Percentiles rank a stretch among this genome's conserved stretches.
These are phyloP conservation scores for Linderniella brevidens DNA, from an alignment of 257 asterid species.

Conservation along the genomic window DNA sequence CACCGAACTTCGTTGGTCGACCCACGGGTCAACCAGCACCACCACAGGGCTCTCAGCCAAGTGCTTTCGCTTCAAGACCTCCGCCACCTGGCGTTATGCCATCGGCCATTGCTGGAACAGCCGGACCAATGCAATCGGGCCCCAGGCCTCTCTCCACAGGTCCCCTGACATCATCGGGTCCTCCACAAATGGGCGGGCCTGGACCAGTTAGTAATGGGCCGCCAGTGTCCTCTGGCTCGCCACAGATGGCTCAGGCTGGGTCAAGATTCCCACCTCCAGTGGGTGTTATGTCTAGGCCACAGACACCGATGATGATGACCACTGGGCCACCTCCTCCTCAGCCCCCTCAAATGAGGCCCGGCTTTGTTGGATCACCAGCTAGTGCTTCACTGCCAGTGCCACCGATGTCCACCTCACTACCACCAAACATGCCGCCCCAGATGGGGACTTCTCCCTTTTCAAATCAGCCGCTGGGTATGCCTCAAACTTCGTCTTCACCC, in stretches of 20 bases:
- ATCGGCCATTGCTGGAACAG: constrained; percentile 32
- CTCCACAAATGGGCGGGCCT: constrained; percentile 21
- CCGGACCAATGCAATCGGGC: constrained; percentile 27
- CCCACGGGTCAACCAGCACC: constrained; percentile 41
- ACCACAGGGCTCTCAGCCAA: constrained; percentile 53
- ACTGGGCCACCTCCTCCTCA: constrained; percentile 37
- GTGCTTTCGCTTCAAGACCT: constrained; percentile 59
- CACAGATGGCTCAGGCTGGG: constrained; percentile 33
- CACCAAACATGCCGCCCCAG: too few species aligned
- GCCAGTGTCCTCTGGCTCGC: constrained; percentile 23
- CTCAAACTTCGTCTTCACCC: constrained; percentile 53
- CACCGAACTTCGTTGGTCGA: constrained; percentile 41
- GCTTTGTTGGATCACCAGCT: constrained; percentile 50
- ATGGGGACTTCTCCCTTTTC: constrained; percentile 34
- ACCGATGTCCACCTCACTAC: constrained; percentile 49
- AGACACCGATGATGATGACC: constrained; percentile 23
- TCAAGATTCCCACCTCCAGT: constrained; percentile 47
- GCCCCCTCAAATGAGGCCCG: constrained; percentile 46
- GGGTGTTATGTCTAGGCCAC: constrained; percentile 46
- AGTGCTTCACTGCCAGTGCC: constrained; percentile 26
- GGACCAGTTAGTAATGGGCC: constrained; percentile 61
- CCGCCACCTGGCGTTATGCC: constrained; percentile 64
- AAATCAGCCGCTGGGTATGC: constrained; percentile 29
- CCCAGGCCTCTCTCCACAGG: constrained; percentile 45
- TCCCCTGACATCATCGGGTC: constrained; percentile 32